A percentile compares a stretch with the other conserved stretches of the same genome.
These are phyloP conservation scores for Magnusiomyces magnusii DNA, from an alignment of 1,139 yeast genomes.

Conservation along the genomic window DNA sequence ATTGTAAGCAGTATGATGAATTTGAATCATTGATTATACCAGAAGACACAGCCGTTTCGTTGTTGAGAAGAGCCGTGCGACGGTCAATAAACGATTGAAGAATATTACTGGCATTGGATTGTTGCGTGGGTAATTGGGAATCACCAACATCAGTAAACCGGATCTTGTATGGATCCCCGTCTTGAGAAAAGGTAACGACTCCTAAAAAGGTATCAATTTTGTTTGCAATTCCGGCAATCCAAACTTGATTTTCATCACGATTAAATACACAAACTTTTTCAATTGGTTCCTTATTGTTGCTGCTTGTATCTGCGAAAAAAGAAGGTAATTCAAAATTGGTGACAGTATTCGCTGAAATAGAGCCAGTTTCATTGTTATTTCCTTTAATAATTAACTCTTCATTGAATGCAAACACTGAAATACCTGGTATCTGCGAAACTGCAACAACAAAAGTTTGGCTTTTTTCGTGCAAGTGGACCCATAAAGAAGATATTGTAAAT, in stretches of 20 bases:
- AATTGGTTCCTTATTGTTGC: not conserved
- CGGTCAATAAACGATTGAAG: not conserved
- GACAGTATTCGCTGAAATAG: not conserved
- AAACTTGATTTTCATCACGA: not conserved
- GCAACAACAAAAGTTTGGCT: not conserved
- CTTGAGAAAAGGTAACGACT: not conserved
- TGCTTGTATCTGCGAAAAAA: not conserved
- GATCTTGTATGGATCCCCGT: not conserved
- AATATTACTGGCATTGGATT: not conserved
- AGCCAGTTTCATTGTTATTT: not conserved
- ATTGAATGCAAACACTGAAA: not conserved
- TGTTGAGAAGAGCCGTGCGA: not conserved
- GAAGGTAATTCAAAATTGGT: not conserved
- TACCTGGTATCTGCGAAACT: not conserved
- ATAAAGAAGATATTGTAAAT: not conserved
- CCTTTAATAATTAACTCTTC: not conserved
- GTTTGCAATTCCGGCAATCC: conserved; percentile 2
- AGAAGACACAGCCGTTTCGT: not conserved
- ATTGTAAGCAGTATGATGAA: not conserved
- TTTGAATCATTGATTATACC: not conserved
- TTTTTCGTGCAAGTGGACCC: not conserved
- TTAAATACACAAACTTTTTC: not conserved
- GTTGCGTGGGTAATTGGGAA: not conserved
- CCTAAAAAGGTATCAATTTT: not conserved
- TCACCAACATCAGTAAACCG: not conserved